A percentile compares a stretch with the other conserved stretches of the same genome.
These are phyloP conservation scores for Miscanthus sacchariflorus DNA, from an alignment of 202 grass and related monocot species.

Conservation along the genomic window DNA sequence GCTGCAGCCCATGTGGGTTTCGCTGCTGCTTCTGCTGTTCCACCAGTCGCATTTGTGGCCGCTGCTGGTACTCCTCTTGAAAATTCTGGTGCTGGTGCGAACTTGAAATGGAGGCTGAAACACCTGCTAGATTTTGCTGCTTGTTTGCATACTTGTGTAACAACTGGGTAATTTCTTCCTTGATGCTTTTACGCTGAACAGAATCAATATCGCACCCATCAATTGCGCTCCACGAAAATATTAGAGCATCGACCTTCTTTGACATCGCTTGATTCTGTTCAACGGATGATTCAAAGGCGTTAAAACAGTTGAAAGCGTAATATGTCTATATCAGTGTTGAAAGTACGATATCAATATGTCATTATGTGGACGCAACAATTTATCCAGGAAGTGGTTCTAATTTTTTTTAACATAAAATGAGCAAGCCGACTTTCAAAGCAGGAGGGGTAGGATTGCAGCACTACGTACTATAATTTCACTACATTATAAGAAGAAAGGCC, in stretches of 20 bases:
- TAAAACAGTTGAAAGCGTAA: slow-evolving; percentile 17
- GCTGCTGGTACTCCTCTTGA: slow-evolving; percentile 8
- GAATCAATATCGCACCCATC: slow-evolving; percentile 50
- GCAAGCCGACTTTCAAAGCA: not conserved
- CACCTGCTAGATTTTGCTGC: slow-evolving; percentile 24
- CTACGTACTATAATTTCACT: not conserved
- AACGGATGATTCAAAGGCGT: not conserved
- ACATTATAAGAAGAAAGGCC: not conserved
- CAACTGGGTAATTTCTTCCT: slow-evolving; percentile 54
- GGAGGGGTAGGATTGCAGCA: not conserved
- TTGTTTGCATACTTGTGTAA: slow-evolving; percentile 52
- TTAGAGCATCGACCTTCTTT: slow-evolving; percentile 54
- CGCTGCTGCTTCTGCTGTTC: not conserved
- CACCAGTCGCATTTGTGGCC: not conserved
- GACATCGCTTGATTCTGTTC: slow-evolving; percentile 50
- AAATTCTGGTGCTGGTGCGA: slow-evolving; percentile 33
- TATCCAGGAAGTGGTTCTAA: not conserved
- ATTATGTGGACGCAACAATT: not conserved
- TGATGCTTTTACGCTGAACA: slow-evolving; percentile 39
- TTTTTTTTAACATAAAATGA: not conserved
- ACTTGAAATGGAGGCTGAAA: slow-evolving; percentile 10
- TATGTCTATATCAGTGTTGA: not conserved
- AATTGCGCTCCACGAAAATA: slow-evolving; percentile 42
- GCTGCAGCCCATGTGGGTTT: not conserved
- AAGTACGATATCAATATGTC: not conserved